phyloP scores from a whole-genome alignment of 768 basidiomycete genomes.

The Porphyrellus cyaneotinctus region DNA sequence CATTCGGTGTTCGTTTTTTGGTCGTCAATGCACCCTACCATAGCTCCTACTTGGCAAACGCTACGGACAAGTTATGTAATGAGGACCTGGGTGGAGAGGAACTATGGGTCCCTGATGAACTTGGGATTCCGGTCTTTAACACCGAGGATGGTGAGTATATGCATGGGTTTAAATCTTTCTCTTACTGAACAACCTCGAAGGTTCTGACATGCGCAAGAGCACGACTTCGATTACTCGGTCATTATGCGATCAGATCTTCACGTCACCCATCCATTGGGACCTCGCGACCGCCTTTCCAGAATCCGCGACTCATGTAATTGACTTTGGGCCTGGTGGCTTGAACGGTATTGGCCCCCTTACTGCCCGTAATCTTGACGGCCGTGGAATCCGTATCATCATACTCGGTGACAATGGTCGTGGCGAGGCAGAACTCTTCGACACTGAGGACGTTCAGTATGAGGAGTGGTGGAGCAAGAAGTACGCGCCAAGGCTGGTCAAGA shows the following conservation, averaged over 20 bases:
- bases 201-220: constrained; percentile 74
- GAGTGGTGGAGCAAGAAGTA: constrained; percentile 91
- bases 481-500: constrained; percentile 81
- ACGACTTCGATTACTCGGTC: constrained; percentile 77
- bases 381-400: constrained; percentile 87
- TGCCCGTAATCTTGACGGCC: constrained; percentile 86
- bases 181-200: constrained; percentile 38
- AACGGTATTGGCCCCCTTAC: constrained; percentile 93
- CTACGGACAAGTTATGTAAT: constrained; percentile 69
- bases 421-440: constrained; percentile 79
- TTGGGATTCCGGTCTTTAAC: constrained; percentile 84
- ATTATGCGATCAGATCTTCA: constrained; percentile 92
- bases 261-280: constrained; percentile 87
- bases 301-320: constrained; percentile 88
- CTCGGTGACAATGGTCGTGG: constrained; percentile 89
- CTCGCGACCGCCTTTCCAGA: constrained; percentile 88
- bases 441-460: constrained; percentile 64
- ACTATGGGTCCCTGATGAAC: constrained; percentile 63
- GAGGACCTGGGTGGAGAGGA: constrained; percentile 77
- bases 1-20: constrained; percentile 89
- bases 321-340: constrained; percentile 94
- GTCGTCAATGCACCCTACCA: constrained; percentile 97
- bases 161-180: constrained; percentile 16
- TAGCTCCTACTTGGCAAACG: constrained; percentile 74
- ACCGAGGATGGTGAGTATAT: constrained; percentile 79